A percentile compares a stretch with the other conserved stretches of the same genome.
Conservation (phyloP, 495 filamentous ascomycete species). For the Penicillium pulvis region DNA sequence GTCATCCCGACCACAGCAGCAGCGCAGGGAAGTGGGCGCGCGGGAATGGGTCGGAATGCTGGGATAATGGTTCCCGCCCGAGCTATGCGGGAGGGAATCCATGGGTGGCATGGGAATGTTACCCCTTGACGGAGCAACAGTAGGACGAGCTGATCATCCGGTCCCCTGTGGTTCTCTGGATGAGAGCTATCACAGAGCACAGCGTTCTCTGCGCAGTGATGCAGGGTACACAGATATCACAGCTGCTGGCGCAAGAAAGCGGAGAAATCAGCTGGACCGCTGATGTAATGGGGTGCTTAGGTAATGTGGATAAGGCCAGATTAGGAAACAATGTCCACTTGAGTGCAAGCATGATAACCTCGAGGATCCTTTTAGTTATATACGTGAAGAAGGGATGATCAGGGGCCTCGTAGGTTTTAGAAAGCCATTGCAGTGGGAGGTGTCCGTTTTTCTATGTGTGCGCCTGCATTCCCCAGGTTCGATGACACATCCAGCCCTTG, state of each 20-base stretch:
- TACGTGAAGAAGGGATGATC: not conserved
- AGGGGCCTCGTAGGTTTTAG: not conserved
- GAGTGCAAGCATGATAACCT: not conserved
- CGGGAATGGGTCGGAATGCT: conserved; percentile 45
- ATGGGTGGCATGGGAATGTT: conserved; percentile 34
- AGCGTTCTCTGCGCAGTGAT: conserved; percentile 1
- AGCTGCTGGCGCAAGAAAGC: conserved; percentile 5
- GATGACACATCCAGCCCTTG: not conserved
- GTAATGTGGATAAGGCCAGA: not conserved
- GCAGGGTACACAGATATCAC: conserved; percentile 6
- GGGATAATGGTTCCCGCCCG: conserved; percentile 25
- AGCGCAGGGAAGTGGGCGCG: conserved; percentile 45
- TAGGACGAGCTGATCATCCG: conserved; percentile 18
- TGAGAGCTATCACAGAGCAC: conserved; percentile 15
- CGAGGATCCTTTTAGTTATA: not conserved
- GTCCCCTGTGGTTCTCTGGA: not conserved
- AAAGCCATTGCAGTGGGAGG: not conserved
- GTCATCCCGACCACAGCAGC: conserved; percentile 82
- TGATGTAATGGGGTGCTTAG: conserved; percentile 6
- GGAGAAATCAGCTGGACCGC: conserved; percentile 13
- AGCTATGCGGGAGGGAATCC: conserved; percentile 37
- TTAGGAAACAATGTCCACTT: not conserved
- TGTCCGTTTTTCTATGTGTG: not conserved
- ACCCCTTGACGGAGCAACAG: conserved; percentile 22
- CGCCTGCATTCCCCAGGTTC: not conserved